Evolutionary conservation across 2,329 filamentous ascomycete species (phyloP).

Genomic region (Cyphellophora attinorum): DNA sequence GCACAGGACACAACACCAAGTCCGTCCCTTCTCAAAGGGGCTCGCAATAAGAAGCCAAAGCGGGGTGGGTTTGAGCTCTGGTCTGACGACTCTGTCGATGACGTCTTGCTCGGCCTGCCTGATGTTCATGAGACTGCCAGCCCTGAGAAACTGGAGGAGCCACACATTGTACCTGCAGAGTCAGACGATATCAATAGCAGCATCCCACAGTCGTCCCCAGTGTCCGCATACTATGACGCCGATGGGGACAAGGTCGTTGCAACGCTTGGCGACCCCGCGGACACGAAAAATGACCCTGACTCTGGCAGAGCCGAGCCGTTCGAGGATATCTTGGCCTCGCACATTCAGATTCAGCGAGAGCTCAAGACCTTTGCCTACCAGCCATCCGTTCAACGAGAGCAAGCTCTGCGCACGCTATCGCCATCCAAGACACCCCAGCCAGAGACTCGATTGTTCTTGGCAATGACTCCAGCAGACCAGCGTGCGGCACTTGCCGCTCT

Average conservation of each 20-base stretch:
- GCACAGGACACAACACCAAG: slow-evolving; percentile 24
- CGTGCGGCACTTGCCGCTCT: slow-evolving; percentile 7
- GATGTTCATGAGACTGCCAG: slow-evolving; percentile 21
- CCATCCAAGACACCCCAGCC: neutral
- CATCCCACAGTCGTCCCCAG: slow-evolving; percentile 17
- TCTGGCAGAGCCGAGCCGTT: slow-evolving; percentile 17
- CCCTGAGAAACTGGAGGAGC: slow-evolving; percentile 7
- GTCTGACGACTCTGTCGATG: slow-evolving; percentile 44
- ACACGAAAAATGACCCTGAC: neutral
- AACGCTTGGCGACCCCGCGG: neutral
- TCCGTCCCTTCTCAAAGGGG: slow-evolving; percentile 27
- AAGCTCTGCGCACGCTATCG: neutral
- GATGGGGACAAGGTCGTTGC: neutral
- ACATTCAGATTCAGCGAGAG: slow-evolving; percentile 28
- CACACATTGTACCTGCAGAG: slow-evolving; percentile 7
- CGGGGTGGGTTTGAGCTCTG: slow-evolving; percentile 39
- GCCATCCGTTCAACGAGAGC: neutral
- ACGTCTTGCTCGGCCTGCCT: slow-evolving; percentile 37
- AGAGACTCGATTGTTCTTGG: slow-evolving; percentile 5
- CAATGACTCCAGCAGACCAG: slow-evolving; percentile 8
- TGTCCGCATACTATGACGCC: neutral
- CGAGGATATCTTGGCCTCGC: slow-evolving; percentile 25
- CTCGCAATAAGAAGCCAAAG: slow-evolving; percentile 29
- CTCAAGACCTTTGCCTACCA: slow-evolving; percentile 27
- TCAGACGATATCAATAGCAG: neutral